Base-by-base conservation (phyloP, 768 basidiomycete genomes). In the Termitomyces sp. region DNA sequence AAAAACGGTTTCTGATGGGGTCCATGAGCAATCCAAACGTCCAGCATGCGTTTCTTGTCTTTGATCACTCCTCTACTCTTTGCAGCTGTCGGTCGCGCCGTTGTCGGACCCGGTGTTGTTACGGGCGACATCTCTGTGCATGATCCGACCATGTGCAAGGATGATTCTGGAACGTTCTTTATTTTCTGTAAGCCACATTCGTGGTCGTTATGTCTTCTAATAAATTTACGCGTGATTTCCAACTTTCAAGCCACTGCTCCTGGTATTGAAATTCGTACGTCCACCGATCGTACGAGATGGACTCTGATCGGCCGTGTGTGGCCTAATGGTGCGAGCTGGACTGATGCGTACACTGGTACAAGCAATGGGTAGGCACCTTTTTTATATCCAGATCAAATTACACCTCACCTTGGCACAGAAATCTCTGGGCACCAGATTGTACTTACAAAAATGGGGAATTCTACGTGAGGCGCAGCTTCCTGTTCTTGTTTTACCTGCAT, bases 111-210 rank as follows among this genome's bases (percentile, higher is more conserved):
- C 34, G 72, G 70, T 8, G 46, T 42, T 3, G 74, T 76, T 21
- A 73, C 73, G 1, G 73, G 74, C 19, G 70, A 75, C 53, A 76
- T 72, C 24, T 67, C 70, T 7, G 75, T 76, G 2, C 76, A 77
- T 57, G 77, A 80, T 58, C 78, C 78, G 2, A 72, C 76, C 1
- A 72, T 80, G 65, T 81, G 79, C 68, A 78, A 77, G 55, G 78
- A 80, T 57, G 70, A 66, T 30, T 61, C 60, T 35, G 78, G 78
- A 26, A 75, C 67, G 54, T 80, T 75, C 51, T 82, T 72, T 54
- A 64, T 81, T 6, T 80, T 80, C 62, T 77, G 77, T 78, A 47
- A 48, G 73, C 11, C 40, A 37, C 35, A 40, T 10, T 19, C 8
- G 38, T 45, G 15, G 32, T 19, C 5, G 11, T 22, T 5, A 19